A percentile compares a stretch with the other conserved stretches of the same genome.
These are phyloP conservation scores for Apophysomyces variabilis DNA, from an alignment of 371 early-diverging fungal genomes.

Conservation along the genomic window DNA sequence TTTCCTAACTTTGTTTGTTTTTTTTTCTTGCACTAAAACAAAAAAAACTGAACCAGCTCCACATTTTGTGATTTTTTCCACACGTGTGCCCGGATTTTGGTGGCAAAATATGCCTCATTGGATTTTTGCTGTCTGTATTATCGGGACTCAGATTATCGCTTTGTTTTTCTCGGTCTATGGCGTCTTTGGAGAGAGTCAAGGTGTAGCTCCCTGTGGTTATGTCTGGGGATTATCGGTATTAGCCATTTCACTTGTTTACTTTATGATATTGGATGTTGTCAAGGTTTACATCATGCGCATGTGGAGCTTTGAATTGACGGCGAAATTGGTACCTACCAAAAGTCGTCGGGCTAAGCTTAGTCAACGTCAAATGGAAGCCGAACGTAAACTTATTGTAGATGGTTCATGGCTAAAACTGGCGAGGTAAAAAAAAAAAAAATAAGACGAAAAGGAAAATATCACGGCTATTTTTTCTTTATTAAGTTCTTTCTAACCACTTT, in stretches of 20 bases:
- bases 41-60: constrained; percentile 51
- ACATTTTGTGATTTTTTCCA: constrained; percentile 93
- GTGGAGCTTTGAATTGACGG: constrained; percentile 73
- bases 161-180: constrained; percentile 88
- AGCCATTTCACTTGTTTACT: constrained; percentile 70
- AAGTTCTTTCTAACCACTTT: neutral
- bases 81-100: constrained; percentile 83
- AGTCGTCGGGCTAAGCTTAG: constrained; percentile 60
- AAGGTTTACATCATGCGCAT: constrained; percentile 79
- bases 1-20: constrained; percentile 1
- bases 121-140: constrained; percentile 74
- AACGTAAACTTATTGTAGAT: neutral
- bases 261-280: constrained; percentile 82
- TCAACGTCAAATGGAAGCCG: constrained; percentile 7
- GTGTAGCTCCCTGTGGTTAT: constrained; percentile 57
- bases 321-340: constrained; percentile 71
- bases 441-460: neutral
- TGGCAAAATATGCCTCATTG: constrained; percentile 79
- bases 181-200: constrained; percentile 50
- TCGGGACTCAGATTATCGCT: constrained; percentile 89
- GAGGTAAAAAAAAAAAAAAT: constrained; percentile 4
- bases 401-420: neutral
- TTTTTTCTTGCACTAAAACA: neutral
- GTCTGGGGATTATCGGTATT: constrained; percentile 67
- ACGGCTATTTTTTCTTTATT: neutral